Conservation (phyloP, 2,329 filamentous ascomycete species). For the Fonsecaea monophora region DNA sequence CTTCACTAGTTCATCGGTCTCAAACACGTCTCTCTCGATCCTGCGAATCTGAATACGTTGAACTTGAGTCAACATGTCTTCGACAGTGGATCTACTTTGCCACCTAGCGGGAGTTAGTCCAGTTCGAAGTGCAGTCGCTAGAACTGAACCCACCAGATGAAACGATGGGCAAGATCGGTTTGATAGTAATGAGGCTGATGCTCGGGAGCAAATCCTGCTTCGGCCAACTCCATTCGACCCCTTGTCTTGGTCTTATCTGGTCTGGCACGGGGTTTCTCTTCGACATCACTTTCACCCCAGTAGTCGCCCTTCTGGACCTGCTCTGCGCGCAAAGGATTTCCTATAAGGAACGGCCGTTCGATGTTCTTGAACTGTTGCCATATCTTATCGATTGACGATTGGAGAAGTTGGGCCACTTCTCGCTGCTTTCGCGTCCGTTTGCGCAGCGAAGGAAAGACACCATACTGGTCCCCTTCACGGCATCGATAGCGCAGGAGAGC, state of each 20-base stretch:
- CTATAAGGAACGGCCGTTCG: slow-evolving; percentile 37
- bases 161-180: slow-evolving; percentile 35
- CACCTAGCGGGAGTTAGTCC: slow-evolving; percentile 25
- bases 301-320: slow-evolving; percentile 31
- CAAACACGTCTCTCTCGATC: slow-evolving; percentile 37
- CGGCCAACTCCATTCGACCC: slow-evolving; percentile 31
- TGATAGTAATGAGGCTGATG: slow-evolving; percentile 33
- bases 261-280: slow-evolving; percentile 27
- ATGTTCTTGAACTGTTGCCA: slow-evolving; percentile 38
- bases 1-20: slow-evolving; percentile 35
- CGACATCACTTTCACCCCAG: slow-evolving; percentile 32
- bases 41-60: slow-evolving; percentile 38
- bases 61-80: slow-evolving; percentile 31
- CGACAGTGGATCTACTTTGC: slow-evolving; percentile 31
- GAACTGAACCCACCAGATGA: slow-evolving; percentile 30
- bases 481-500: slow-evolving; percentile 31
- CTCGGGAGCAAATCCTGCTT: slow-evolving; percentile 32
- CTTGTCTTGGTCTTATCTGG: slow-evolving; percentile 18
- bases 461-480: slow-evolving; percentile 33
- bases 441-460: slow-evolving; percentile 28
- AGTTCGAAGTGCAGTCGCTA: not conserved
- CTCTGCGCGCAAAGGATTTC: slow-evolving; percentile 26
- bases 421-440: slow-evolving; percentile 26
- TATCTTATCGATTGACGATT: slow-evolving; percentile 30
- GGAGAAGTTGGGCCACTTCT: slow-evolving; percentile 28